A percentile compares a stretch with the other conserved stretches of the same genome.
Evolutionary conservation across 352 stramenopile genomes (phyloP).

Genomic region (Pseudoperonospora humuli): DNA sequence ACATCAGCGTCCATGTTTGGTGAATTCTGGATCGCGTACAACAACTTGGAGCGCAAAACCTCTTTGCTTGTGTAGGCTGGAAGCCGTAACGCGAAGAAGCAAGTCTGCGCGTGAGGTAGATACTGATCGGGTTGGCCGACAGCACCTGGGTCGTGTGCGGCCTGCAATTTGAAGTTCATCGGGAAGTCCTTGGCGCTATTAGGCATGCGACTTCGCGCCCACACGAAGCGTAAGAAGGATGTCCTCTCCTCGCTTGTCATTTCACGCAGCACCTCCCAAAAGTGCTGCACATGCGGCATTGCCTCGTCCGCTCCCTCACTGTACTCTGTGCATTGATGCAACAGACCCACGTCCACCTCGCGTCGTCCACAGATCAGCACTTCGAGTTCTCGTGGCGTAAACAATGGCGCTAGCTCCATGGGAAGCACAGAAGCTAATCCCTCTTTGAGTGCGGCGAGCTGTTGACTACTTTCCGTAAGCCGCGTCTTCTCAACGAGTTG

Average conservation of each 20-base stretch:
- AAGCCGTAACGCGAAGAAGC: conserved; percentile 97
- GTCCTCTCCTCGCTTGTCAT: conserved; percentile 94
- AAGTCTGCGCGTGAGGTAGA: conserved; percentile 97
- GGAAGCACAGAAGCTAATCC: conserved; percentile 93
- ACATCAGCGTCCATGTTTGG: conserved; percentile 93
- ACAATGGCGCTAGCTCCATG: conserved; percentile 93
- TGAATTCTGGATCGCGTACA: conserved; percentile 94
- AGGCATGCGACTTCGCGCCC: conserved; percentile 94
- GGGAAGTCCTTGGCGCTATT: conserved; percentile 95
- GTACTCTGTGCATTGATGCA: conserved; percentile 95
- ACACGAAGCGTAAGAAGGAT: conserved; percentile 97
- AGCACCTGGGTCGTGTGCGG: conserved; percentile 72
- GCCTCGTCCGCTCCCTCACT: conserved; percentile 89
- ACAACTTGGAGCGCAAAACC: conserved; percentile 73
- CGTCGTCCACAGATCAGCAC: conserved; percentile 93
- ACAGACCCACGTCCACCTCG: conserved; percentile 94
- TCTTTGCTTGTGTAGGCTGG: conserved; percentile 92
- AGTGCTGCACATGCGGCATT: conserved; percentile 87
- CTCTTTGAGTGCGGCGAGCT: conserved; percentile 67
- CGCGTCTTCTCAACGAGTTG: conserved; percentile 60
- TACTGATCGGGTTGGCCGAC: conserved; percentile 82
- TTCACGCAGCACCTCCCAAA: conserved; percentile 95
- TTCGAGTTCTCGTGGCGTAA: conserved; percentile 94
- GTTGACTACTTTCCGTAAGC: conserved; percentile 72
- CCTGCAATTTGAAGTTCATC: conserved; percentile 91